These are phyloP conservation scores for Theileria annulata DNA, from an alignment of 169 alveolate genomes.

Conservation along the genomic window DNA sequence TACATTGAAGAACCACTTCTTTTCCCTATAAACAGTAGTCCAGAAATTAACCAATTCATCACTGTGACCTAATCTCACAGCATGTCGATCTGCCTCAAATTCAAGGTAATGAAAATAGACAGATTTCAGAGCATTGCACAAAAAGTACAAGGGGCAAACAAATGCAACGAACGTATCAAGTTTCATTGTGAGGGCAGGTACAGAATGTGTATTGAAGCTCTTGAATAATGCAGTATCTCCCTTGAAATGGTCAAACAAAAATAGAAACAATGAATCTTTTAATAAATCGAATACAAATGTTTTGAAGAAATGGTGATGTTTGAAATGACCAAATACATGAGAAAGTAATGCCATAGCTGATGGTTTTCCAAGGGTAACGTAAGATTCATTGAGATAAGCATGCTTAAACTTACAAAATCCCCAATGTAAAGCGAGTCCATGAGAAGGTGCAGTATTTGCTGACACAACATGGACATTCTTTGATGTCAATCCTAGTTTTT, in stretches of 20 bases:
- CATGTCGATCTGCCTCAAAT: slow-evolving; percentile 83
- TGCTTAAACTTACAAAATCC: not conserved
- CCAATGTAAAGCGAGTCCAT: not conserved
- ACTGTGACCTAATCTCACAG: slow-evolving; percentile 74
- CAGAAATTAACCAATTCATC: slow-evolving; percentile 72
- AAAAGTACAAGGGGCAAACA: not conserved
- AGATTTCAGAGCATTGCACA: not conserved
- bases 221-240: not conserved
- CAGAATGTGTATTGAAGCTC: not conserved
- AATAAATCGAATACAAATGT: not conserved
- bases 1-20: slow-evolving; percentile 32
- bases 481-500: not conserved
- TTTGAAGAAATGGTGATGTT: slow-evolving; percentile 1
- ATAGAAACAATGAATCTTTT: not conserved
- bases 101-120: slow-evolving; percentile 41
- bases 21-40: slow-evolving; percentile 43
- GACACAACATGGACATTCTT: not conserved
- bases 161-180: not conserved
- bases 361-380: slow-evolving; percentile 4
- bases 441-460: not conserved
- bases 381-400: slow-evolving; percentile 1
- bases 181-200: not conserved
- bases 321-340: not conserved
- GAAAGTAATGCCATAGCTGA: not conserved
- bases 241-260: not conserved